Evolutionary conservation across 495 filamentous ascomycete genomes (phyloP).

Genomic region (Clohesyomyces aquaticus): DNA sequence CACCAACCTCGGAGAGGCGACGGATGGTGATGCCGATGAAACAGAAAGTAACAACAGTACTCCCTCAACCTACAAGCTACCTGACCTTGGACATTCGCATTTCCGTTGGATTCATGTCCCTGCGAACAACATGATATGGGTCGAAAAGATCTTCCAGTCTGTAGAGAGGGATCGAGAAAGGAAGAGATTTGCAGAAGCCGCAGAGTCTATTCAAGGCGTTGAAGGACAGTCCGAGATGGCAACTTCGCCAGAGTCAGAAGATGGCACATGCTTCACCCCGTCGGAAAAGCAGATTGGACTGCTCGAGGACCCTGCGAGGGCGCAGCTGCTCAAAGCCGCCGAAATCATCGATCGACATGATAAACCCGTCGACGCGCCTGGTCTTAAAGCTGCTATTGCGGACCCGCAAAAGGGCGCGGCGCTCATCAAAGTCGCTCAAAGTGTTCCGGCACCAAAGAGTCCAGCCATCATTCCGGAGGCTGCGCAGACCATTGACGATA

Average conservation of each 20-base stretch:
- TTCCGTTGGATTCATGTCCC: slow-evolving; percentile 73
- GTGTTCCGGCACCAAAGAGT: neutral
- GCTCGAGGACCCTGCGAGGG: slow-evolving; percentile 1
- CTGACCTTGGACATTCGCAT: neutral
- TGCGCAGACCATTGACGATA: neutral
- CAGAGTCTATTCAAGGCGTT: neutral
- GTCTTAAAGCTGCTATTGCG: neutral
- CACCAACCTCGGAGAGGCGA: neutral
- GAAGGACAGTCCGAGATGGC: neutral
- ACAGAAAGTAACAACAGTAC: slow-evolving; percentile 8
- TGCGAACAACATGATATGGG: slow-evolving; percentile 61
- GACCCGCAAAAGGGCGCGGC: neutral
- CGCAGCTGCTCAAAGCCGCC: slow-evolving; percentile 8
- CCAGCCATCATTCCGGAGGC: slow-evolving; percentile 10
- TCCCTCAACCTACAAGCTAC: slow-evolving; percentile 9
- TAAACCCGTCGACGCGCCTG: neutral
- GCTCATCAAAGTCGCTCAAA: slow-evolving; percentile 9
- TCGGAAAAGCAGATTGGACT: neutral
- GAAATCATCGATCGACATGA: neutral
- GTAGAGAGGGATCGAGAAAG: slow-evolving; percentile 14
- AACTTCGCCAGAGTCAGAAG: neutral
- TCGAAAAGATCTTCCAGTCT: slow-evolving; percentile 47
- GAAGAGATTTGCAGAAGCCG: slow-evolving; percentile 1
- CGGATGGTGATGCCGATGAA: slow-evolving; percentile 4
- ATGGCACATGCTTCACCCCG: neutral